Evolutionary conservation across 768 basidiomycete genomes (phyloP), one percentile per base, ranked within the genome.

Genomic region (Pleurotus giganteus): DNA sequence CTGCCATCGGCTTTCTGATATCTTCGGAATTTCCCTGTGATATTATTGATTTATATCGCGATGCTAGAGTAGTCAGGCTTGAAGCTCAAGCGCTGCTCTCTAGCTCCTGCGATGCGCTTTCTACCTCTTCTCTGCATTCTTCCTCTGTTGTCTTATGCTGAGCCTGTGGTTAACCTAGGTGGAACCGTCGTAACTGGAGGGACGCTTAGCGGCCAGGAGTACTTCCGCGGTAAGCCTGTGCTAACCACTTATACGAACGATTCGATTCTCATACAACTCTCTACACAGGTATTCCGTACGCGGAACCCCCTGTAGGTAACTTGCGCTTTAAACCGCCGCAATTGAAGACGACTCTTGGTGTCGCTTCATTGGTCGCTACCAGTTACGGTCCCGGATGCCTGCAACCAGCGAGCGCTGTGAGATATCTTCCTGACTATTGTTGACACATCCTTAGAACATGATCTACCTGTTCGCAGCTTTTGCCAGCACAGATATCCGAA

Each of bases 401-500:
- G 3, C 68, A 69, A 49, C 31, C 49, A n/a, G 64, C 51, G 42
- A 31, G 15, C n/a, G 9, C 9, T 26, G 24, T 11, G 5, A 6
- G 31, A 6, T 6, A 6, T 13, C 31, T 32, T 32, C 7, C 13
- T 6, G 7, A 6, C 31, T 13, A 32, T 32, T 6, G 31, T 32
- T 6, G 31, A n/a, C n/a, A n/a, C n/a, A n/a, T 32, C 7, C 6
- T 32, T 32, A 32, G 6, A 41, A 9, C 8, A 6, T 41, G 39
- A 41, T 17, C 12, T 41, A 7, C 7, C 39, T 17, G 12, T 2
- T 17, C 7, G 15, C 39, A 41, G 39, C n/a, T 15, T 7, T n/a
- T 17, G 39, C 39, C 39, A 4, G 32, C 24, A 64, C 24, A 50
- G 9, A 61, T 66, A 26, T 73, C 71, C 1, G 81, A 82, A 59